Evolutionary conservation across 2,329 filamentous ascomycete genomes (phyloP), one percentile per base, ranked within the genome.

Genomic region (Calonectria pseudoturangicola): DNA sequence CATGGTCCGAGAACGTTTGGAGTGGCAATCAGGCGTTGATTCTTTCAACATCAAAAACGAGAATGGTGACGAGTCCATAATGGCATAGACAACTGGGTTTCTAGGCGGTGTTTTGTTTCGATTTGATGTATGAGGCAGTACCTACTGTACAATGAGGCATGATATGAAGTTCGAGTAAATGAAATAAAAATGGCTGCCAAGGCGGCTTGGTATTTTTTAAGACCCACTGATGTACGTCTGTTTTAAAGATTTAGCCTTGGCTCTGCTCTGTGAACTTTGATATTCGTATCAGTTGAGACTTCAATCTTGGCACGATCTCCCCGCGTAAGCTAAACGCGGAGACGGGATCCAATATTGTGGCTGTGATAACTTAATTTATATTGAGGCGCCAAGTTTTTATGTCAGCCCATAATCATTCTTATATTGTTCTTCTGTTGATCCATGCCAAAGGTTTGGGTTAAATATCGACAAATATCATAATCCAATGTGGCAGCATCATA

Each of bases 1-100:
- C 7, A 85, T 85, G 84, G 78, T 80, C 6, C 74, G 79, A 36
- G 84, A 85, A 72, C 79, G 83, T 30, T 69, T 83, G 21, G 84
- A 85, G 66, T 85, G 84, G 84, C 80, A 85, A 70, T 77, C 77
- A 3, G 80, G 77, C 2, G 67, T 76, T 43, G 76, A 79, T 21
- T 63, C 75, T 5, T 78, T 77, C 54, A 77, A 77, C 28, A 68
- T 45, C 18, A 63, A 41, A n/a, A 13, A 36, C 15, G 56, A 45
- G 9, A 73, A 30, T 27, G 67, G 54, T 25, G 41, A 39, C n/a
- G 54, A 50, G 30, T 73, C 63, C 12, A 27, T 56, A 28, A 70
- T 67, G 47, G 63, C 45, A 62, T 77, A 30, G 74, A 79, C 51
- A 74, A 54, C 64, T 39, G 27, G 16, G 4, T 60, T 18, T 60